Percentiles rank a stretch among this genome's conserved stretches.
phyloP scores from a whole-genome alignment of 495 filamentous ascomycete species.

The Neurospora intermedia region DNA sequence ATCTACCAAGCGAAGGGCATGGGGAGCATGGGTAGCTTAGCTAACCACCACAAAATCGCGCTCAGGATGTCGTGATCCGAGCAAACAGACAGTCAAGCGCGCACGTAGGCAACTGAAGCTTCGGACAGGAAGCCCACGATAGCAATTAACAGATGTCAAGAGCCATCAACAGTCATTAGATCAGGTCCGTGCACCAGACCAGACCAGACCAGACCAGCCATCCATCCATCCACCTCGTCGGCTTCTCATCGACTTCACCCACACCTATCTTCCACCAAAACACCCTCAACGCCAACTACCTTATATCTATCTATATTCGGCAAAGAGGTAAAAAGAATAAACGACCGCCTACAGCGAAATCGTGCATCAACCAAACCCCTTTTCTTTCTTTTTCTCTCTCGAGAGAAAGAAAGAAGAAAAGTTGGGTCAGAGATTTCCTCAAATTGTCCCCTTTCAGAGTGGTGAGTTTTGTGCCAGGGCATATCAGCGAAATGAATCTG shows the following conservation, averaged over 20 bases:
- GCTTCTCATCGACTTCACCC: no score
- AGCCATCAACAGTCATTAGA: not conserved
- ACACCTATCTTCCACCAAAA: no score
- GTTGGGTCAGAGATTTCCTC: slow-evolving; percentile 46
- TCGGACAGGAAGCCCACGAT: not conserved
- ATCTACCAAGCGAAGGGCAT: not conserved
- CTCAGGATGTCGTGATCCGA: not conserved
- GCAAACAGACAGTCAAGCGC: not conserved
- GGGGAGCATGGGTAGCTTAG: not conserved
- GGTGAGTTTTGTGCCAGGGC: slow-evolving; percentile 44
- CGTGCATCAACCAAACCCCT: slow-evolving; percentile 24
- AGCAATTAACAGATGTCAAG: no score
- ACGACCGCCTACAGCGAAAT: slow-evolving; percentile 7
- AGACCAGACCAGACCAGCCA: not conserved
- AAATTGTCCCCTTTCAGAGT: slow-evolving; percentile 47
- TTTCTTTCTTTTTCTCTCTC: not conserved
- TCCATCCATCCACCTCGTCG: not conserved
- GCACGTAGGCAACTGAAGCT: not conserved
- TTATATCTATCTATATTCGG: no score
- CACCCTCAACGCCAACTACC: not conserved
- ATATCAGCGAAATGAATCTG: slow-evolving; percentile 37
- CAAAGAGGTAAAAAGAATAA: not conserved
- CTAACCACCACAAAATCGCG: not conserved
- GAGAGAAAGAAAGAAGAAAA: not conserved
- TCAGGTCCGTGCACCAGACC: not conserved